Base-by-base conservation (phyloP, 495 filamentous ascomycete genomes). In the Antarctomyces pellizariae region DNA sequence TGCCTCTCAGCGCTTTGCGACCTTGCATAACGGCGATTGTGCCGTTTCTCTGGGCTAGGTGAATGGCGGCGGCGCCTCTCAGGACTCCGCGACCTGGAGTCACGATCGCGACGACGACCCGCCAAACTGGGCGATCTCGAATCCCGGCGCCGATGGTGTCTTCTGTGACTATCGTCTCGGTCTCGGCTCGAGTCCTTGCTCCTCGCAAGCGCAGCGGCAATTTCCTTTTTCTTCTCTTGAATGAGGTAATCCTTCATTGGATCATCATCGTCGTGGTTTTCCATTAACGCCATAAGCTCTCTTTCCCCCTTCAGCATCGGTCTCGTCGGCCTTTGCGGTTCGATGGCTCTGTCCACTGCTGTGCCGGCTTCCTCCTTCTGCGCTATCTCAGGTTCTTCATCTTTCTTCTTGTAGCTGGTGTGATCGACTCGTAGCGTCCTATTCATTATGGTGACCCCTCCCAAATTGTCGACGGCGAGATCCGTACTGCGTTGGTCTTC, bases 401-500 rank as follows among this genome's bases (percentile, higher is more conserved):
- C 80, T 36, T 71, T 71, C 28, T 64, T 50, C 54, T 92, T 86
- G 45, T 97, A 95, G 24, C 79, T 56, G 21, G 77, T 70, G 49
- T 97, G 86, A 47, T 97, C 86, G 3, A 97, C 86, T 35, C 75
- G 68, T 20, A 97, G 46, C 25, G 76, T 48, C 24, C 84, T 57
- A 0, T 82, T 82, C 45, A 78, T 57, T 10, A 97, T 71, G 15
- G 63, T 71, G 13, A 82, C 70, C 9, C 86, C 86, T 23, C 79
- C 74, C 4, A 97, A 49, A 45, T 97, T 97, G 49, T 97, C 86
- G 2, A 97, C 86, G 1, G 86, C 86, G 18, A 97, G 55, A 48
- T 92, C 82, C 21, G 76, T 84, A 45, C 80, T 91, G 32, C 89
- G 68, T 60, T 97, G 86, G 48, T 97, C 86, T 44, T 97, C 86